Percentiles rank a stretch among this genome's conserved stretches.
phyloP scores from a whole-genome alignment of 2,329 filamentous ascomycete genomes.

The Ophiostoma himal-ulmi region DNA sequence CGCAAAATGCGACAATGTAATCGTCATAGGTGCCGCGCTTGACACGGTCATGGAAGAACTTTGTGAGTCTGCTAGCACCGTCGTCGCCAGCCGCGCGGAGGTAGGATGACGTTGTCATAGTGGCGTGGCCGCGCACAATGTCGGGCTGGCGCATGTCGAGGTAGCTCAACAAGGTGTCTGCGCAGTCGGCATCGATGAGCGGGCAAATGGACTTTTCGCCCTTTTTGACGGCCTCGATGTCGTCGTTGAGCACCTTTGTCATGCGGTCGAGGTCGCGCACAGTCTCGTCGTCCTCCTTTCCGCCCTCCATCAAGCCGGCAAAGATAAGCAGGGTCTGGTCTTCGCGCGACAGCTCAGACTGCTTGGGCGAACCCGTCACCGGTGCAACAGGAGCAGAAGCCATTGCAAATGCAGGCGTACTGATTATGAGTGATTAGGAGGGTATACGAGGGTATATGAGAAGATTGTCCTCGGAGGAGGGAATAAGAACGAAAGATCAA shows the following conservation, averaged over 20 bases:
- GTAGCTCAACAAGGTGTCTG: constrained; percentile 80
- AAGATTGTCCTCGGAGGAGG: not conserved
- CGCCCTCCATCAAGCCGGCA: constrained; percentile 84
- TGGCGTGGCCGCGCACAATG: constrained; percentile 72
- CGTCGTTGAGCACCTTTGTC: constrained; percentile 54
- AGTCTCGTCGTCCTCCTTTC: constrained; percentile 71
- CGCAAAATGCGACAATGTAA: constrained; percentile 85
- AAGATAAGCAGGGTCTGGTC: constrained; percentile 72
- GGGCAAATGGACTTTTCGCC: constrained; percentile 49
- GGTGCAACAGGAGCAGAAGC: not conserved
- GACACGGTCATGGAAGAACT: constrained; percentile 68
- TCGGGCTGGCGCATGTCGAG: constrained; percentile 76
- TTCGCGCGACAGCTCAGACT: constrained; percentile 34
- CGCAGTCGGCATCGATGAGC: constrained; percentile 65
- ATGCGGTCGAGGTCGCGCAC: constrained; percentile 53
- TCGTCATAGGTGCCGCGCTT: constrained; percentile 76
- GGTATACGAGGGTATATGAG: not conserved
- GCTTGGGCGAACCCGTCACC: not conserved
- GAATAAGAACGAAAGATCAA: not conserved
- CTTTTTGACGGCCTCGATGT: constrained; percentile 41
- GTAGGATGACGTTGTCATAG: constrained; percentile 74
- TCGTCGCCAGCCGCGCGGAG: constrained; percentile 69
- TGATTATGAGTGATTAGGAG: not conserved
- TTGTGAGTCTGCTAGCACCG: constrained; percentile 62
- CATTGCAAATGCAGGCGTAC: not conserved